phyloP scores from a whole-genome alignment of 768 basidiomycete genomes.

The Suillus subalutaceus region DNA sequence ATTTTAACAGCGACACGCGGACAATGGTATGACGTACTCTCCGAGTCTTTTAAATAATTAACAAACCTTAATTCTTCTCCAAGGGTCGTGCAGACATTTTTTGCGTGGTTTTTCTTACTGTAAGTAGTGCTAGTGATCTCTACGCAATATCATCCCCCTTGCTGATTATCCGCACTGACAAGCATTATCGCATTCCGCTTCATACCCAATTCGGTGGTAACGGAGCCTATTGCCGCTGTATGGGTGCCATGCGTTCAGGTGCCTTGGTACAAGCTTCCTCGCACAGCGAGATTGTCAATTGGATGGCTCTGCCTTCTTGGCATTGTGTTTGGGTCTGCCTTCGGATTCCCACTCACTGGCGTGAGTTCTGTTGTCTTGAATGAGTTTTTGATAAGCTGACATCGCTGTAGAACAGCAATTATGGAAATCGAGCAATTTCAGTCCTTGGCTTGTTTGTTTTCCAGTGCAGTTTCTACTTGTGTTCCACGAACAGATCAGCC shows the following conservation, averaged over 20 bases:
- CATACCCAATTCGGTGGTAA: slow-evolving; percentile 71
- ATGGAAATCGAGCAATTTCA: slow-evolving; percentile 80
- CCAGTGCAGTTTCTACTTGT: slow-evolving; percentile 72
- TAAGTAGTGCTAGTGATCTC: slow-evolving; percentile 35
- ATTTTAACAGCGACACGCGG: slow-evolving; percentile 69
- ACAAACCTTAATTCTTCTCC: slow-evolving; percentile 10
- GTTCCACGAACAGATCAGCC: slow-evolving; percentile 61
- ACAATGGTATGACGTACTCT: slow-evolving; percentile 56
- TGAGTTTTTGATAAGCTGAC: slow-evolving; percentile 19
- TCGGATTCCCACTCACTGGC: slow-evolving; percentile 67
- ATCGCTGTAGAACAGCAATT: slow-evolving; percentile 53
- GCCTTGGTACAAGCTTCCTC: slow-evolving; percentile 69
- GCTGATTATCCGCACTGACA: background rate
- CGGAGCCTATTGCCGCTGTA: slow-evolving; percentile 68
- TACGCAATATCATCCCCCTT: background rate
- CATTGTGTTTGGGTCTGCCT: slow-evolving; percentile 85
- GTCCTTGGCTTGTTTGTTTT: slow-evolving; percentile 81
- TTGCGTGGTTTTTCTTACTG: slow-evolving; percentile 84
- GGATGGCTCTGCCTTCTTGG: slow-evolving; percentile 81
- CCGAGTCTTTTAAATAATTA: background rate
- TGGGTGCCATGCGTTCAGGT: slow-evolving; percentile 68
- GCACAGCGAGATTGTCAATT: slow-evolving; percentile 56
- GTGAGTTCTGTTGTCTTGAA: slow-evolving; percentile 38
- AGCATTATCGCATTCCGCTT: slow-evolving; percentile 86
- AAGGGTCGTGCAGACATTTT: slow-evolving; percentile 79